A percentile compares a stretch with the other conserved stretches of the same genome.
Evolutionary conservation across 2,329 filamentous ascomycete genomes (phyloP).

Genomic region (Seiridium unicorne): DNA sequence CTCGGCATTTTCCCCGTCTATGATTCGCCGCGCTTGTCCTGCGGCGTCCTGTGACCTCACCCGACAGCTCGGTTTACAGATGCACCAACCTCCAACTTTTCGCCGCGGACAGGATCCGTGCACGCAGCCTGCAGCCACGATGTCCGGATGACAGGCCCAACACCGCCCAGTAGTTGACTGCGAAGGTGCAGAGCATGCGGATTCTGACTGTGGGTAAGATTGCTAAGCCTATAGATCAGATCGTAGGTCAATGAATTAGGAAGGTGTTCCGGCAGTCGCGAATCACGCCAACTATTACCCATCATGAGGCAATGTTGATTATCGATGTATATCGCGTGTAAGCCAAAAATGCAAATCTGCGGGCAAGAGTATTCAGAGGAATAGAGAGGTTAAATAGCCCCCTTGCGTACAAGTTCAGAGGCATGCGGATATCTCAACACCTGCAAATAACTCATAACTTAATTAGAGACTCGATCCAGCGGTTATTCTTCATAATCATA

Average conservation of each 20-base stretch:
- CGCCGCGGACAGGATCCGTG: not conserved
- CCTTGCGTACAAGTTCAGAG: not conserved
- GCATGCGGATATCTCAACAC: not conserved
- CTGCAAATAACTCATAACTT: not conserved
- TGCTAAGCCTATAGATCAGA: not conserved
- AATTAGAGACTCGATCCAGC: not conserved
- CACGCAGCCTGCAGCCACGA: not conserved
- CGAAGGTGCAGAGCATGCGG: not conserved
- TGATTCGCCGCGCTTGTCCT: no score
- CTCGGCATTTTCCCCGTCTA: no score
- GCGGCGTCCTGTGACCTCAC: not conserved
- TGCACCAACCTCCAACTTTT: not conserved
- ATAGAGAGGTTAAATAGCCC: not conserved
- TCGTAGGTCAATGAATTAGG: not conserved
- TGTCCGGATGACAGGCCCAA: not conserved
- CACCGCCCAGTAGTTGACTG: not conserved
- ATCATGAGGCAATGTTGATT: not conserved
- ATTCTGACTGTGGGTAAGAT: not conserved
- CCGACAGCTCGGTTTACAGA: not conserved
- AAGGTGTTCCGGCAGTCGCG: slow-evolving; percentile 1
- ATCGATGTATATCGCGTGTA: not conserved
- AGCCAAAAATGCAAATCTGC: not conserved
- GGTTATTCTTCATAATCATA: not conserved
- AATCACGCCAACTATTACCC: not conserved
- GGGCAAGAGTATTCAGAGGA: not conserved